A percentile compares a stretch with the other conserved stretches of the same genome.
Evolutionary conservation across 2,329 filamentous ascomycete genomes (phyloP).

Genomic region (Ceratocystis ficicola): DNA sequence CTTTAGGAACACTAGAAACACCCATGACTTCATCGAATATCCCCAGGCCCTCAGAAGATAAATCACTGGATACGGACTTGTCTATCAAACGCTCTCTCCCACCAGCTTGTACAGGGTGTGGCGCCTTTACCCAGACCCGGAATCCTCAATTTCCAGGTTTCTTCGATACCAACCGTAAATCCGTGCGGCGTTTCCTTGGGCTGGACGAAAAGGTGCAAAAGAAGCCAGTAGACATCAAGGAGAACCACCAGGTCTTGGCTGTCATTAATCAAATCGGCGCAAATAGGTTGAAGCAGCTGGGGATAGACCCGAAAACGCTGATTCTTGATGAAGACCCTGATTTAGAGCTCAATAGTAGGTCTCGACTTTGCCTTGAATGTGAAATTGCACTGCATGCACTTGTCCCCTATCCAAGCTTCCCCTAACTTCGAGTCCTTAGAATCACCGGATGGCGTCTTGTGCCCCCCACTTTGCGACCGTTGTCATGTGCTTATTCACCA

Average conservation of each 20-base stretch:
- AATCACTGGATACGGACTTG: background rate
- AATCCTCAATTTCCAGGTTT: slow-evolving; percentile 43
- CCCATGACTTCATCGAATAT: background rate
- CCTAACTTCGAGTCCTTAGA: slow-evolving; percentile 4
- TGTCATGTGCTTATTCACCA: slow-evolving; percentile 77
- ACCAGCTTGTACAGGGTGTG: slow-evolving; percentile 50
- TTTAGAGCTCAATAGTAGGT: slow-evolving; percentile 18
- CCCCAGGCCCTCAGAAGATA: background rate
- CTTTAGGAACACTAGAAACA: background rate
- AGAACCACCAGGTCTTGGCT: slow-evolving; percentile 25
- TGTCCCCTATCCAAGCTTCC: background rate
- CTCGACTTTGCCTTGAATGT: background rate
- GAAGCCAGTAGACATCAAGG: slow-evolving; percentile 38
- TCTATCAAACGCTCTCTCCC: slow-evolving; percentile 34
- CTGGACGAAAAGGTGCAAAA: slow-evolving; percentile 32
- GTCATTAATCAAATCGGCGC: slow-evolving; percentile 29
- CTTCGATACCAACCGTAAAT: slow-evolving; percentile 41
- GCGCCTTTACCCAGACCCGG: slow-evolving; percentile 48
- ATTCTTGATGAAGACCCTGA: slow-evolving; percentile 19
- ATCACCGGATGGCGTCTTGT: slow-evolving; percentile 24
- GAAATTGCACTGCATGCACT: background rate
- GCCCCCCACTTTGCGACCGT: slow-evolving; percentile 63
- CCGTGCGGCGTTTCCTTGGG: slow-evolving; percentile 38
- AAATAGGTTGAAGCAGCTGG: slow-evolving; percentile 35
- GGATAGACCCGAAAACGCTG: slow-evolving; percentile 33